Evolutionary conservation across 2,329 filamentous ascomycete genomes (phyloP).

Genomic region (Dryadomyces sulphureus): DNA sequence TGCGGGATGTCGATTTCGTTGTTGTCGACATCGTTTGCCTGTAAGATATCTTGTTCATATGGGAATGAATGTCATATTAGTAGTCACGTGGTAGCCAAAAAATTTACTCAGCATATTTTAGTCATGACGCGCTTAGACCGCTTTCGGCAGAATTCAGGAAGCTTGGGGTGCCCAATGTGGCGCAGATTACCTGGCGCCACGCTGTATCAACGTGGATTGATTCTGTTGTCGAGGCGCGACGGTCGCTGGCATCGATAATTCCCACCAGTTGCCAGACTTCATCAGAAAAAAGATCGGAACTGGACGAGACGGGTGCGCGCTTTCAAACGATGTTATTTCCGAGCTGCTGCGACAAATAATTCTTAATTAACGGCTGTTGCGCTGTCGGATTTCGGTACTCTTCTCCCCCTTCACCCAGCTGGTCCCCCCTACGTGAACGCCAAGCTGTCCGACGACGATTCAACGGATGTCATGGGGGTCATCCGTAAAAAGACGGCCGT

Average conservation of each 20-base stretch:
- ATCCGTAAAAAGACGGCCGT: conserved; percentile 91
- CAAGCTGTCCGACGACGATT: neutral
- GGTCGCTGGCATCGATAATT: conserved; percentile 10
- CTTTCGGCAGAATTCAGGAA: neutral
- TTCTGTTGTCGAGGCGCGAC: neutral
- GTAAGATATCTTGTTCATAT: too few species aligned
- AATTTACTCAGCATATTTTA: too few species aligned
- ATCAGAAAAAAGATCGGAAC: conserved; percentile 10
- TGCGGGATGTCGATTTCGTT: too few species aligned
- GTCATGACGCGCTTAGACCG: neutral
- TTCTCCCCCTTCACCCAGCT: neutral
- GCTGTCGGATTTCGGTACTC: neutral
- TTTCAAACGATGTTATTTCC: conserved; percentile 3
- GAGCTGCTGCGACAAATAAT: conserved; percentile 5
- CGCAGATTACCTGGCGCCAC: conserved; percentile 1
- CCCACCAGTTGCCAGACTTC: conserved; percentile 1
- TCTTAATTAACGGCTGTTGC: neutral
- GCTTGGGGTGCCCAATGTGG: neutral
- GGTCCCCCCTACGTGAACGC: neutral
- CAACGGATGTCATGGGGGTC: conserved; percentile 54
- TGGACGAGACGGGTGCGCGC: conserved; percentile 8
- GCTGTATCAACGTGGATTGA: neutral
- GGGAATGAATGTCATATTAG: too few species aligned
- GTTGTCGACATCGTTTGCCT: too few species aligned
- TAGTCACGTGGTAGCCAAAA: too few species aligned